Evolutionary conservation across 257 asterid genomes (phyloP).

Genomic region (Rehmannia glutinosa): DNA sequence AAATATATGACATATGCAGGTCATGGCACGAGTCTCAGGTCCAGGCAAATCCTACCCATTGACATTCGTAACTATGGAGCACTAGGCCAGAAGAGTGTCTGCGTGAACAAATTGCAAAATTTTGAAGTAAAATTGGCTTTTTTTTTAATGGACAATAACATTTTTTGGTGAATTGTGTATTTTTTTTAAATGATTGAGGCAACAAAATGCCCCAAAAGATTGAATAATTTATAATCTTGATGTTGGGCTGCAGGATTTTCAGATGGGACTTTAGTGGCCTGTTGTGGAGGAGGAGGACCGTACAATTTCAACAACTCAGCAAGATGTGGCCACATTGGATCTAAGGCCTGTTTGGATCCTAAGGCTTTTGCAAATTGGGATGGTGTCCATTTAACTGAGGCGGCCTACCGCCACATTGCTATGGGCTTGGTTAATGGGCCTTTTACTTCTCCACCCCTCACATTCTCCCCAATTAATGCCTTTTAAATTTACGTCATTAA

Average conservation of each 20-base stretch:
- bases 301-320: conserved; percentile 73
- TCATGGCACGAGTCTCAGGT: too few species aligned
- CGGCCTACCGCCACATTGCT: conserved; percentile 56
- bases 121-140: too few species aligned
- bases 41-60: too few species aligned
- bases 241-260: conserved; percentile 48
- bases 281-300: conserved; percentile 92
- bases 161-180: too few species aligned
- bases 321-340: conserved; percentile 70
- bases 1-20: too few species aligned
- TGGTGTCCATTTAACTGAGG: conserved; percentile 70
- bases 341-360: conserved; percentile 50
- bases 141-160: too few species aligned
- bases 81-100: too few species aligned
- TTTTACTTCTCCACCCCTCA: conserved; percentile 42
- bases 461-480: conserved; percentile 34
- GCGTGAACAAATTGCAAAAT: too few species aligned
- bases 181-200: too few species aligned
- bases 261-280: conserved; percentile 36
- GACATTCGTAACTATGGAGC: too few species aligned
- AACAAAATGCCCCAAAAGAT: too few species aligned
- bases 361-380: conserved; percentile 55
- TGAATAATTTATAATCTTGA: too few species aligned
- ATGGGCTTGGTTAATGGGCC: conserved; percentile 51
- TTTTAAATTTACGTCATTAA: not conserved